Evolutionary conservation across 2,329 filamentous ascomycete species (phyloP), one percentile per base, ranked within the genome.

Genomic region (Neofusicoccum cordaticola): DNA sequence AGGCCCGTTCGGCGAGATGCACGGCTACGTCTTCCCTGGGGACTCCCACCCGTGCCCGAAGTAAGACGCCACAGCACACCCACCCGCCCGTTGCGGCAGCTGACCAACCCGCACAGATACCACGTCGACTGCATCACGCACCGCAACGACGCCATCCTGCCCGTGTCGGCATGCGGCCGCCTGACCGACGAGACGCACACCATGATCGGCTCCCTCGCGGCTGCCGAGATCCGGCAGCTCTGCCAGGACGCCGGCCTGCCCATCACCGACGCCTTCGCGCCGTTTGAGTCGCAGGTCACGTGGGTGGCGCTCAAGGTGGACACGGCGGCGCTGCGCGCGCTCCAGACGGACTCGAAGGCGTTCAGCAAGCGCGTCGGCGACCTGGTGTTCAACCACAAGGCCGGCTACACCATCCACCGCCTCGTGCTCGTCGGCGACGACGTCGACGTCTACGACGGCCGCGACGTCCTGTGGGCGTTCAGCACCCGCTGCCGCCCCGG

Each of bases 381-480:
- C 45, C 17, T 82, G 1, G 70, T 83, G 4, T 82, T 78, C 69
- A 67, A 78, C 62, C 67, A 78, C 63, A 84, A 83, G 71, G 73
- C 73, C 11, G 77, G 78, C 6, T 77, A 75, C 47, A 74, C 73
- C 0, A 80, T 83, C 52, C 79, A 84, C 63, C 76, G 80, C 0
- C 64, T 84, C 6, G 66, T 83, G 0, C 68, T 85, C 0, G 77
- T 82, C 0, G 82, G 82, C 0, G 80, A 83, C 1, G 83, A 85
- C 60, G 80, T 85, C 61, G 81, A 84, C 56, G 72, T 81, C 0
- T 82, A 81, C 66, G 67, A 81, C 53, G 73, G 72, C 58, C 79
- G 79, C 51, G 80, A 84, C 37, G 78, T 84, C 6, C 79, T 82
- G 61, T 85, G 79, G 79, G 82, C 82, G 0, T 83, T 81, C 64